These are phyloP conservation scores for Cokeromyces recurvatus DNA, from an alignment of 371 early-diverging fungal species.

Conservation along the genomic window DNA sequence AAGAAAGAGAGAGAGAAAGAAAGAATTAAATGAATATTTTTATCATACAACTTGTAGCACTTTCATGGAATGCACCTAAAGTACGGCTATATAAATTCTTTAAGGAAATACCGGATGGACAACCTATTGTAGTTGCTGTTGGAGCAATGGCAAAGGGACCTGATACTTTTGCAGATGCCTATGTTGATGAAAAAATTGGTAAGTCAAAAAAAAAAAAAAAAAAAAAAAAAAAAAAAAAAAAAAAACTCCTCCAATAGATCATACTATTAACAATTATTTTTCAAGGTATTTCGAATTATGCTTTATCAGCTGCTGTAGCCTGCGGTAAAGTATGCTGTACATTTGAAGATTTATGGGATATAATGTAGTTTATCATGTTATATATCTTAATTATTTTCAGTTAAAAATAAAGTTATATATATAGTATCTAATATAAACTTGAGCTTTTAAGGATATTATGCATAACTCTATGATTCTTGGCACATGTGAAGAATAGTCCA, in stretches of 20 bases:
- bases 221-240: background rate
- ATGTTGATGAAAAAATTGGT: slow-evolving; percentile 87
- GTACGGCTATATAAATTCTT: slow-evolving; percentile 75
- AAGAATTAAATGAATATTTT: background rate
- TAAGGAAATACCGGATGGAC: slow-evolving; percentile 61
- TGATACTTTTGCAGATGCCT: slow-evolving; percentile 89
- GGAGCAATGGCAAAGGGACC: slow-evolving; percentile 96
- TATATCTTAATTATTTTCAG: no score
- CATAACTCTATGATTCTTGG: no score
- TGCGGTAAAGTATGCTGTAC: slow-evolving; percentile 88
- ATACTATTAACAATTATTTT: background rate
- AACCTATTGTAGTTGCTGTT: slow-evolving; percentile 84
- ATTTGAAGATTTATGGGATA: slow-evolving; percentile 82
- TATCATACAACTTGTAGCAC: no score
- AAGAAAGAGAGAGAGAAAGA: background rate
- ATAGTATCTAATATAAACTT: no score
- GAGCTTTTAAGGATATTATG: no score
- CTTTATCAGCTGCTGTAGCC: slow-evolving; percentile 91
- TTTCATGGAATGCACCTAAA: slow-evolving; percentile 88
- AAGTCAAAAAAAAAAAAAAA: slow-evolving; percentile 1
- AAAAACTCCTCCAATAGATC: no score
- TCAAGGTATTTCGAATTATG: slow-evolving; percentile 84
- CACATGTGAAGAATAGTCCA: no score
- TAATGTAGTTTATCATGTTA: no score
- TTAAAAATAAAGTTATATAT: no score